These are phyloP conservation scores for Populus nigra DNA, from an alignment of 345 rosid genomes.

Conservation along the genomic window DNA sequence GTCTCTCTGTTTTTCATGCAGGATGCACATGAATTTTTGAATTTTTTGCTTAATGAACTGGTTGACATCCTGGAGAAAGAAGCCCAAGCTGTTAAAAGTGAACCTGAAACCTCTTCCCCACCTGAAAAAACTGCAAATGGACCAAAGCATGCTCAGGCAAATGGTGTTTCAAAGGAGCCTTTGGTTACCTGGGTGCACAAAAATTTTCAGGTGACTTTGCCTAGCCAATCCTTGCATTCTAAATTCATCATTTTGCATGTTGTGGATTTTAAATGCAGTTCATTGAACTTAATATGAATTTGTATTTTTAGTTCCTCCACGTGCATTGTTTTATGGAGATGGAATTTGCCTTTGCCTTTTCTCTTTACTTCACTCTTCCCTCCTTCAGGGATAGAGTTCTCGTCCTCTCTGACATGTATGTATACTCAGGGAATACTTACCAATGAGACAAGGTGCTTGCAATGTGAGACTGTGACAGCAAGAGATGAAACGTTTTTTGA, in stretches of 20 bases:
- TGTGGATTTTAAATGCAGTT: neutral
- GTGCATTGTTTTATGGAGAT: neutral
- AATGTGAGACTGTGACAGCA: conserved; percentile 96
- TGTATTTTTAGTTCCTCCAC: neutral
- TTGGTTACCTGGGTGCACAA: conserved; percentile 97
- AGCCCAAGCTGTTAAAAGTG: conserved; percentile 71
- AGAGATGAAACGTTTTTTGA: conserved; percentile 98
- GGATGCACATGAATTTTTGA: conserved; percentile 99
- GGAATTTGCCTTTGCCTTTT: neutral
- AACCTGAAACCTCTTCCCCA: conserved; percentile 69
- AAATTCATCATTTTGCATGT: neutral
- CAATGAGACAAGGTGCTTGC: conserved; percentile 94
- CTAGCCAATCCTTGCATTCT: neutral
- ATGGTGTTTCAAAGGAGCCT: conserved; percentile 85
- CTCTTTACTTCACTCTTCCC: neutral
- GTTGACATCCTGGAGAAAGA: conserved; percentile 98
- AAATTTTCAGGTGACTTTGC: conserved; percentile 74
- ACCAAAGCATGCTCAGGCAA: conserved; percentile 51
- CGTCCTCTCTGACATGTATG: conserved; percentile 16
- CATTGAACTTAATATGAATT: neutral
- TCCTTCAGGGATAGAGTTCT: conserved; percentile 3
- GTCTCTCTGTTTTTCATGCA: conserved; percentile 26
- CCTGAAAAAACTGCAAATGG: conserved; percentile 82
- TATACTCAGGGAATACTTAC: conserved; percentile 86
- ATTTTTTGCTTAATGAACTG: conserved; percentile 95